Evolutionary conservation across 345 rosid genomes (phyloP), one percentile per base, ranked within the genome.

Genomic region (Arabidopsis suecica): DNA sequence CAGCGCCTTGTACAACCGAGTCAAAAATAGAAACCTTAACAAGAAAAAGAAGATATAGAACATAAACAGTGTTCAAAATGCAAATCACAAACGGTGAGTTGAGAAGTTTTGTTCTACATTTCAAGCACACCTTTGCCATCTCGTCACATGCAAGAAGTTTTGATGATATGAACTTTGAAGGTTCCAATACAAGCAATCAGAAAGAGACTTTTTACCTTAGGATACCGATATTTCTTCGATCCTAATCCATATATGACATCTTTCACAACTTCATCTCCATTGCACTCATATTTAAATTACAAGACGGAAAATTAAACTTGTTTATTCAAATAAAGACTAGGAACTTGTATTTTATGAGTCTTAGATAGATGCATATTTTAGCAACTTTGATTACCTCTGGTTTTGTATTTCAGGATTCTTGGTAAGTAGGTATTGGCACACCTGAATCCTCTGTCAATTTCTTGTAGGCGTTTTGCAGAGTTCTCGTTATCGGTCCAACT

Each of bases 1-100:
- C 94, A 75, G 97, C 96, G 12, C 98, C 97, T 91, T 91, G 94
- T 65, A 93, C 93, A 67, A 89, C 81, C 40, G 97, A 93, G 81
- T 93, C 96, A 79, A 93, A 91, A 13, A 89, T 93, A 50, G 96
- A 89, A 83, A 91, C 97, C 97, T 93, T 68, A 61, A 62, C 22
- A 79, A 47, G 56, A 65, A 64, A 16, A 62, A 67, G 54, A 45
- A 82, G 69, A 81, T 54, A 34, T 5, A 34, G 3, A n/a, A 55
- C 40, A 50, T 13, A 34, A 44, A 58, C 12, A 68, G 22, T 5
- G 32, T 20, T 40, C 2, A 47, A 37, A 71, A 23, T 57, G 40
- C 18, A 72, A 41, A 54, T 34, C 37, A 30, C 23, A 55, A 42
- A 70, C 56, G 49, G 20, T 5, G 32, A 28, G n/a, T 61, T 42